These are phyloP conservation scores for Fusarium sp. DNA, from an alignment of 2,329 filamentous ascomycete genomes.

Conservation along the genomic window DNA sequence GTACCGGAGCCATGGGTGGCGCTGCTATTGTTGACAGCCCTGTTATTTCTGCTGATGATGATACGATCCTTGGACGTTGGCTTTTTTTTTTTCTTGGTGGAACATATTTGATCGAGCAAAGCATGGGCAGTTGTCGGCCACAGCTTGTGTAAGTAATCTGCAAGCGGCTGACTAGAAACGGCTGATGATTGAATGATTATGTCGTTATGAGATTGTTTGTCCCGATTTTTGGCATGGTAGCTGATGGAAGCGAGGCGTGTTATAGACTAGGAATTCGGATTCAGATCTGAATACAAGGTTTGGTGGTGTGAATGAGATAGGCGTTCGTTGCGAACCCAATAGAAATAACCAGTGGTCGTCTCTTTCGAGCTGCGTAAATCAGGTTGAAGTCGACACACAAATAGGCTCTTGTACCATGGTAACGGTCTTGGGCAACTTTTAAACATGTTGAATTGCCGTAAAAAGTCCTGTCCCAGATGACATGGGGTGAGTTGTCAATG, in stretches of 20 bases:
- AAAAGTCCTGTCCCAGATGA: constrained; percentile 21
- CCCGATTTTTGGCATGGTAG: constrained; percentile 21
- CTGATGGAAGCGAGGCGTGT: constrained; percentile 16
- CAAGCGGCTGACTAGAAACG: constrained; percentile 44
- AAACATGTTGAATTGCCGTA: not conserved
- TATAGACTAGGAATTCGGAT: constrained; percentile 32
- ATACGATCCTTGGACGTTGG: constrained; percentile 39
- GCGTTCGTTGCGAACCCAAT: constrained; percentile 12
- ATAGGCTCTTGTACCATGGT: not conserved
- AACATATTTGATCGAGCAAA: constrained; percentile 44
- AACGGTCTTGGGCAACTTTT: not conserved
- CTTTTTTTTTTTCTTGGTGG: constrained; percentile 38
- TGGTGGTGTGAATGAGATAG: constrained; percentile 1
- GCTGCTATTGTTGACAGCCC: constrained; percentile 21
- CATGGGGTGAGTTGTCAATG: constrained; percentile 35
- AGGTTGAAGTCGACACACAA: not conserved
- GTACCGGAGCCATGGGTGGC: constrained; percentile 20
- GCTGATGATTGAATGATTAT: constrained; percentile 49
- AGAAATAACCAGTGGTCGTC: not conserved
- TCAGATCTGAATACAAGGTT: constrained; percentile 2
- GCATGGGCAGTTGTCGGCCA: constrained; percentile 40
- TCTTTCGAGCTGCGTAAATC: not conserved
- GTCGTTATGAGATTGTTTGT: constrained; percentile 43
- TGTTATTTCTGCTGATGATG: constrained; percentile 33
- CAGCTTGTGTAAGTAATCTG: constrained; percentile 43